Percentiles rank a stretch among this genome's conserved stretches.
phyloP scores from a whole-genome alignment of 352 stramenopile genomes.

The Discostella stelligera region DNA sequence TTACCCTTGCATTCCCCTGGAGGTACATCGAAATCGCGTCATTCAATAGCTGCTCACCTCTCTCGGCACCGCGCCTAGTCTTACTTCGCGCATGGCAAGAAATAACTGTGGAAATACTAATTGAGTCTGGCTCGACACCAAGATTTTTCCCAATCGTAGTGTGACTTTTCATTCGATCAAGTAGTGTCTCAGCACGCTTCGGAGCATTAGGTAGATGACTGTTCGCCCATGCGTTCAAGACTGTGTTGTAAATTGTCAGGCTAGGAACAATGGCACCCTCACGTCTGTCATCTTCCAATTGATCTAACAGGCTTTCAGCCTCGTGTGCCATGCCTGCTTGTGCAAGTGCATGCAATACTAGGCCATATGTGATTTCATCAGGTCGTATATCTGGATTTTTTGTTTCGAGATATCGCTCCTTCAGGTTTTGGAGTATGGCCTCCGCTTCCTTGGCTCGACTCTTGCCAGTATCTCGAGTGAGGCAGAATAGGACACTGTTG shows the following conservation, averaged over 20 bases:
- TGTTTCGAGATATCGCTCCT: conserved; percentile 24
- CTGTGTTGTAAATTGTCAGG: conserved; percentile 54
- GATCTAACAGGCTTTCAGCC: conserved; percentile 41
- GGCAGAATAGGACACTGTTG: conserved; percentile 37
- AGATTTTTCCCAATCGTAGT: conserved; percentile 34
- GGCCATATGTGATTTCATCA: conserved; percentile 53
- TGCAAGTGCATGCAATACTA: conserved; percentile 49
- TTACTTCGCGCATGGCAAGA: conserved; percentile 35
- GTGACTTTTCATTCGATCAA: conserved; percentile 36
- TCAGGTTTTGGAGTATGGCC: conserved; percentile 21
- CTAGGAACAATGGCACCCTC: conserved; percentile 26
- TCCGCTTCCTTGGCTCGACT: conserved; percentile 11
- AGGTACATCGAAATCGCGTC: conserved; percentile 31
- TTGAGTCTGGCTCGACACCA: conserved; percentile 27
- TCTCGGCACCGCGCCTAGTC: conserved; percentile 25
- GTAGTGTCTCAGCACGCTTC: conserved; percentile 28
- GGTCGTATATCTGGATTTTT: conserved; percentile 31
- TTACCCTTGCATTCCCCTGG: conserved; percentile 36
- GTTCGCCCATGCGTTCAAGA: conserved; percentile 58
- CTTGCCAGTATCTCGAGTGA: conserved; percentile 11
- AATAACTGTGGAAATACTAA: conserved; percentile 39
- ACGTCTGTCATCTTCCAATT: conserved; percentile 24
- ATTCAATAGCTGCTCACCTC: conserved; percentile 33
- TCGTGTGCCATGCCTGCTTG: conserved; percentile 47
- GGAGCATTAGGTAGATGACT: conserved; percentile 26